Conservation (phyloP, 768 basidiomycete genomes). For the Thelephora aurantiotincta region DNA sequence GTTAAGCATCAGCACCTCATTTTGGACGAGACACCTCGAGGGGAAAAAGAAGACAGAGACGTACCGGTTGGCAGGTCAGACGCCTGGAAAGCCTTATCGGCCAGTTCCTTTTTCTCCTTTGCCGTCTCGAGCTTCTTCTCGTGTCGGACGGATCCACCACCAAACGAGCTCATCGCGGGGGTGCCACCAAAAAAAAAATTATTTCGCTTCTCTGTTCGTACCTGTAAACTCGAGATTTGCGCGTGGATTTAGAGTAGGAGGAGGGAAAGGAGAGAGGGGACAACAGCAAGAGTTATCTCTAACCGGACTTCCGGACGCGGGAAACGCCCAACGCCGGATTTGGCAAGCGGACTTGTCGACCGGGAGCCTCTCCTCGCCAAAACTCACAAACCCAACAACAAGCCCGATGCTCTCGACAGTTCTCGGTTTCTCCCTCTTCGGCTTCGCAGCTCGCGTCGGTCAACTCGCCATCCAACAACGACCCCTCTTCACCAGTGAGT, state of each 20-base stretch:
- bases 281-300: no score
- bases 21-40: background rate
- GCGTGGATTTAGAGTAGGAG: no score
- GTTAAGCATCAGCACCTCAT: conserved; percentile 2
- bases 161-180: background rate
- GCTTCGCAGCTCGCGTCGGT: conserved; percentile 71
- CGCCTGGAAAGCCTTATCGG: conserved; percentile 21
- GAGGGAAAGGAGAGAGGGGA: no score
- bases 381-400: conserved; percentile 4
- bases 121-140: conserved; percentile 43
- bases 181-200: background rate
- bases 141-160: background rate
- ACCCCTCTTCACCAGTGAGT: conserved; percentile 70
- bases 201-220: no score
- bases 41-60: background rate
- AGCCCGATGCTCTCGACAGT: conserved; percentile 61
- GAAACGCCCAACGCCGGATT: background rate
- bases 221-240: no score
- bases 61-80: conserved; percentile 19
- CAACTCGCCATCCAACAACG: conserved; percentile 79
- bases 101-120: conserved; percentile 26
- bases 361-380: background rate
- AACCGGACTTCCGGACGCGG: no score
- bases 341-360: background rate
- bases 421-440: conserved; percentile 69